A percentile compares a stretch with the other conserved stretches of the same genome.
phyloP scores from a whole-genome alignment of 306 rosid genomes.

The Cucurbita moschata region DNA sequence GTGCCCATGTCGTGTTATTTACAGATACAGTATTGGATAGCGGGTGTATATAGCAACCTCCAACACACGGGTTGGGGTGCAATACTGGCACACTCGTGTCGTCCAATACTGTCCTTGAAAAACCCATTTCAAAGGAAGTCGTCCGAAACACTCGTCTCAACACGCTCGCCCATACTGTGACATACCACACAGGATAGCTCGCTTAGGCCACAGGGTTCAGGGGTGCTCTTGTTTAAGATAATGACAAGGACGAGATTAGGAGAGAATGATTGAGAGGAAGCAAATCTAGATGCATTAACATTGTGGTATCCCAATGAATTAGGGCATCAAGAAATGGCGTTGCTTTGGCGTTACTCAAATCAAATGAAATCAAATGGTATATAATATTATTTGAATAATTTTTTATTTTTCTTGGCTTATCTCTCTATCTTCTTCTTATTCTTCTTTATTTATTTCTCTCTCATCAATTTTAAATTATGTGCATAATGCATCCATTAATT shows the following conservation, averaged over 20 bases:
- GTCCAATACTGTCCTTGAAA: too few relatives aligned
- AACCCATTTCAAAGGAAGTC: too few relatives aligned
- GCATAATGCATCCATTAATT: neutral
- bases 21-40: too few relatives aligned
- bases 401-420: neutral
- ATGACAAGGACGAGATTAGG: neutral
- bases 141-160: too few relatives aligned
- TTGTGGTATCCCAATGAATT: conserved; percentile 3
- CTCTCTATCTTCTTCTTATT: neutral
- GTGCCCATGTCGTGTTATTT: too few relatives aligned
- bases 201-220: too few relatives aligned
- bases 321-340: neutral
- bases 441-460: neutral
- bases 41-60: too few relatives aligned
- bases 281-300: conserved; percentile 2
- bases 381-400: neutral
- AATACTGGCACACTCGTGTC: too few relatives aligned
- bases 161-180: too few relatives aligned
- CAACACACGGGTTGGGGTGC: too few relatives aligned
- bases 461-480: neutral
- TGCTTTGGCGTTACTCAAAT: neutral
- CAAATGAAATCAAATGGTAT: too few relatives aligned
- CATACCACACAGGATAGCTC: too few relatives aligned
- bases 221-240: neutral
- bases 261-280: neutral